phyloP scores from a whole-genome alignment of 805 yeast genomes.

The Ogataea dorogensis region DNA sequence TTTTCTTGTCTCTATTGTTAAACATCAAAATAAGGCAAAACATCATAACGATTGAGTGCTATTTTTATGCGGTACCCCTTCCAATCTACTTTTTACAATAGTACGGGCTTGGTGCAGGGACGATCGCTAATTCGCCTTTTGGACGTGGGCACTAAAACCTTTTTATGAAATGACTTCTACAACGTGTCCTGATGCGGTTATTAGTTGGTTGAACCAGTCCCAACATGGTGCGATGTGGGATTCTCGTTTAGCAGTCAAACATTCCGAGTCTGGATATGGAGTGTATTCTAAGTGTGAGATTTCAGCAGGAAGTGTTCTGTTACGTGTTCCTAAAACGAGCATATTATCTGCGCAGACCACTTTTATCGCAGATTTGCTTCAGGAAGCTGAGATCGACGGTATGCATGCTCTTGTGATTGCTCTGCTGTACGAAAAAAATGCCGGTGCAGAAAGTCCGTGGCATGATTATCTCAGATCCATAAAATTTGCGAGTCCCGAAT shows the following conservation, averaged over 20 bases:
- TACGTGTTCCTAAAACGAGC: conserved; percentile 61
- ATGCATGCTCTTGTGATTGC: conserved; percentile 66
- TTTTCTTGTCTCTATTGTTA: not conserved
- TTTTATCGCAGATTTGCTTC: conserved; percentile 61
- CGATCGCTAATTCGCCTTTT: too few relatives aligned
- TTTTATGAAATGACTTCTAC: conserved; percentile 34
- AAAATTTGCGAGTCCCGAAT: conserved; percentile 32
- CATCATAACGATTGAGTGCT: not conserved
- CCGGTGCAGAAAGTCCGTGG: conserved; percentile 79
- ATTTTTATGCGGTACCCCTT: conserved; percentile 5
- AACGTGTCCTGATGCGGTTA: conserved; percentile 29
- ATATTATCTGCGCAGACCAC: conserved; percentile 60
- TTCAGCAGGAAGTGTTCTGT: conserved; percentile 35
- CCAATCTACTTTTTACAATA: not conserved
- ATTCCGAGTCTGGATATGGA: conserved; percentile 66
- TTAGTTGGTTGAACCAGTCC: conserved; percentile 52
- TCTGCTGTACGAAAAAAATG: conserved; percentile 65
- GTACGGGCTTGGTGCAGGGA: not conserved
- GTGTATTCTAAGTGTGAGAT: conserved; percentile 56
- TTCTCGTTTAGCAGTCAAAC: conserved; percentile 44
- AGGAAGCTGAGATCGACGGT: conserved; percentile 60
- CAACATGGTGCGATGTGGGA: conserved; percentile 54
- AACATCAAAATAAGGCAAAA: conserved; percentile 1
- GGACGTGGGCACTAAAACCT: too few relatives aligned
- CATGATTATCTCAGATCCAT: conserved; percentile 57